Evolutionary conservation across 2,329 filamentous ascomycete genomes (phyloP).

Genomic region (Mycosphaerelloides madeirae): DNA sequence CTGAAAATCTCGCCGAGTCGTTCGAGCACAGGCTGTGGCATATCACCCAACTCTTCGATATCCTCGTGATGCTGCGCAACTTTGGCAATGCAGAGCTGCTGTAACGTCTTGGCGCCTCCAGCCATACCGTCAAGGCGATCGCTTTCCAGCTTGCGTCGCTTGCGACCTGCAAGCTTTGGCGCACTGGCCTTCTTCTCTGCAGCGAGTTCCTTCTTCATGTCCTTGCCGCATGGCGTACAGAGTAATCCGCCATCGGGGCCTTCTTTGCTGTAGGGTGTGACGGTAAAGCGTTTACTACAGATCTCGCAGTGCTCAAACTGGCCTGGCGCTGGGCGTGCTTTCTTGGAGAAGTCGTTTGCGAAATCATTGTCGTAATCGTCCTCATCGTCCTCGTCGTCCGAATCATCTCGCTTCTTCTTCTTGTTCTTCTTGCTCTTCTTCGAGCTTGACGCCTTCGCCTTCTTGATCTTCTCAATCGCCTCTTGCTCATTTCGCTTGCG

Average conservation of each 20-base stretch:
- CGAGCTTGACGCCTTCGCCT: slow-evolving; percentile 44
- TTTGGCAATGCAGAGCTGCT: slow-evolving; percentile 61
- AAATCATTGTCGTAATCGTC: slow-evolving; percentile 46
- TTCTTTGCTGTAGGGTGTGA: slow-evolving; percentile 80
- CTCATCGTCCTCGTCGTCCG: slow-evolving; percentile 41
- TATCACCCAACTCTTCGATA: slow-evolving; percentile 60
- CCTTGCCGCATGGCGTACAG: slow-evolving; percentile 74
- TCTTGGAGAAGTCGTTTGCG: slow-evolving; percentile 48
- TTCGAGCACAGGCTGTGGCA: slow-evolving; percentile 54
- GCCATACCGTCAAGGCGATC: slow-evolving; percentile 73
- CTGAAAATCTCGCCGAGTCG: slow-evolving; percentile 60
- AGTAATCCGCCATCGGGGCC: slow-evolving; percentile 82
- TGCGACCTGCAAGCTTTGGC: slow-evolving; percentile 54
- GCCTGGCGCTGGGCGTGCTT: slow-evolving; percentile 62
- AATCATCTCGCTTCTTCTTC: slow-evolving; percentile 40
- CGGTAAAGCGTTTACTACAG: slow-evolving; percentile 84
- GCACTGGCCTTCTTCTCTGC: slow-evolving; percentile 54
- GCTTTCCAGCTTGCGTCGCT: slow-evolving; percentile 73
- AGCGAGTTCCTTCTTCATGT: slow-evolving; percentile 63
- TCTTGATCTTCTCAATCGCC: slow-evolving; percentile 37
- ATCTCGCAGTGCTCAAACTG: slow-evolving; percentile 85
- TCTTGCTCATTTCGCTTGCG: slow-evolving; percentile 53
- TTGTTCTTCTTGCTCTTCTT: slow-evolving; percentile 38
- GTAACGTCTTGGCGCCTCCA: slow-evolving; percentile 64
- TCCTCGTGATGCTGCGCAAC: slow-evolving; percentile 60